Evolutionary conservation across 2,329 filamentous ascomycete genomes (phyloP), one percentile per base, ranked within the genome.

Genomic region (Amesomyces nigricolor): DNA sequence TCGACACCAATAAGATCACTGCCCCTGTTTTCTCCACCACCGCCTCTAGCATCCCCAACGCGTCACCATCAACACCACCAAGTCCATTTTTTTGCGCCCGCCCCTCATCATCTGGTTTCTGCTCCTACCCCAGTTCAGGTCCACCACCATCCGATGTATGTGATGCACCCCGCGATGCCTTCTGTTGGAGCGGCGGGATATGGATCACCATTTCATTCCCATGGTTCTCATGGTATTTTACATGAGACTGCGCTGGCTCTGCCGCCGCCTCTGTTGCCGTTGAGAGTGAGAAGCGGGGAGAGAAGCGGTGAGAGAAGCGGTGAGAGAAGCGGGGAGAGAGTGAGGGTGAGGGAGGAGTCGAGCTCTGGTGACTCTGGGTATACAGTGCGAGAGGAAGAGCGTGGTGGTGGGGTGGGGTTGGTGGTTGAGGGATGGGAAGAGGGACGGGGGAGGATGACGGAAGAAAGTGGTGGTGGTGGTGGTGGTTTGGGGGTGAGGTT

Each of bases 41-140:
- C 22, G 22, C 22, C 22, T 26, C 6, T 26, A 6, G 5, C 22
- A 26, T 26, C 22, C 22, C 22, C 22, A 26, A 6, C 22, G 4
- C 22, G 11, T 2, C 32, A 35, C 4, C 30, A 32, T 3, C 30
- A 32, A 4, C 30, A 32, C 3, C 32, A 35, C 8, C 32, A 35
- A 35, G 38, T 60, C 7, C 63, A 61, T 40, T 64, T 58, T 52
- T 62, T 59, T 55, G 55, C 63, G 3, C 53, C 63, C 2, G 47
- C 61, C 7, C 32, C 32, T 13, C 9, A 3, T 35, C 32, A 26
- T 26, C 22, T 26, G 22, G 22, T 13, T 2, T 7, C 32, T 35
- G 9, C 32, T 11, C 32, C 32, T 13, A 9, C 32, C 11, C 11
- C 32, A 7, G 32, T 35, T 35, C 30, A 32, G 30, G 30, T 32